Evolutionary conservation across 108 stramenopile species (phyloP), one percentile per base, ranked within the genome.

Genomic region (Bacterosira constricta): DNA sequence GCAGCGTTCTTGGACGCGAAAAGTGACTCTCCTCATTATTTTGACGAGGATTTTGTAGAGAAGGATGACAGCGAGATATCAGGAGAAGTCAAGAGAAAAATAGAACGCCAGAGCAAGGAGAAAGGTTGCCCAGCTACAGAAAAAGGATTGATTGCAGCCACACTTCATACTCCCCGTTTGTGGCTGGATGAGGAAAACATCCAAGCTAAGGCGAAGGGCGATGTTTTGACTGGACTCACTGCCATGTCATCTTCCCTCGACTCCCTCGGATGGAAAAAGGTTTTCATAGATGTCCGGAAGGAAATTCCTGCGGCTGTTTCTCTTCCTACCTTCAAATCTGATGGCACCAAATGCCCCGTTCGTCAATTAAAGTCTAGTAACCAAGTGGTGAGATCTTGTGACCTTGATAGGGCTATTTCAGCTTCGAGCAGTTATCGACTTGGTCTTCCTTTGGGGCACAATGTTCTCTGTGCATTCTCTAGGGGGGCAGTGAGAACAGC

Each of bases 221-320:
- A 44, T 38, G 39, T 51, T 10, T 15, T 49, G 20, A 49, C 62
- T 4, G 50, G 69, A 6, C 29, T 79, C 13, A 39, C 47, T 30
- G 49, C 74, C 32, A 72, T 90, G 81, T 84, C 88, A 25, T 54
- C 53, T 47, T 62, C 60, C 42, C 55, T 93, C 42, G 92, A 93
- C 81, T 65, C 77, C 13, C 58, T 93, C 41, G 92, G 92, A 31
- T 93, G 92, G 92, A 87, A 81, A 41, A 93, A 93, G 60, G 79
- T 90, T 9, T 81, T 93, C 50, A 70, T 86, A 15, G 92, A 93
- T 66, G 80, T 86, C n/a, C 73, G 92, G n/a, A 63, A 63, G 32
- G 68, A 77, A 55, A 84, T 77, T 12, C 83, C 83, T 0, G 44
- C 58, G 11, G 59, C 39, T n/a, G 7, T 58, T 29, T 52, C 38